Evolutionary conservation across 23 red algal genomes (phyloP).

Genomic region (Gracilariopsis chorda): DNA sequence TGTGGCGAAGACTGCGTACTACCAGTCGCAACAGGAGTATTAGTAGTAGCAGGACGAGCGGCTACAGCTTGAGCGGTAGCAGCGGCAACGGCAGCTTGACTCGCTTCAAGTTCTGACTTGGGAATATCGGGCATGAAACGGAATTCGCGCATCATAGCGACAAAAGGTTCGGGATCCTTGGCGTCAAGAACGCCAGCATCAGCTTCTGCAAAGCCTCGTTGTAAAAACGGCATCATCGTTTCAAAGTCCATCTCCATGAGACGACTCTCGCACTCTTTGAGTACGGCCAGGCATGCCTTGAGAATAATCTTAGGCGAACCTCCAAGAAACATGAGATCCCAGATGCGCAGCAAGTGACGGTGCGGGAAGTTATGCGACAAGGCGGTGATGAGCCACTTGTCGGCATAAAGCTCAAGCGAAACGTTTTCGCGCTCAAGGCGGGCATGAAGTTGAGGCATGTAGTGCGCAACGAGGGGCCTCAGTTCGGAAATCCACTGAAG

Average conservation of each 20-base stretch:
- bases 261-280: conserved; percentile 47
- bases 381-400: conserved; percentile 90
- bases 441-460: conserved; percentile 70
- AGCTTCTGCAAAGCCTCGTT: conserved; percentile 85
- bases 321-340: conserved; percentile 90
- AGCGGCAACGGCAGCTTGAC: not conserved
- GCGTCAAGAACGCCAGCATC: conserved; percentile 57
- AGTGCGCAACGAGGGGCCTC: conserved; percentile 60
- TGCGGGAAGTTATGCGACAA: conserved; percentile 93
- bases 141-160: conserved; percentile 57
- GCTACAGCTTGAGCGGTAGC: not conserved
- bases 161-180: conserved; percentile 61
- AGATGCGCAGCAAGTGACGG: conserved; percentile 75
- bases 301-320: conserved; percentile 76
- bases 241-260: conserved; percentile 88
- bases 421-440: conserved; percentile 70
- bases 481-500: conserved; percentile 80
- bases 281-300: conserved; percentile 78
- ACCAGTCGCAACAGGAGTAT: not conserved
- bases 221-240: conserved; percentile 83
- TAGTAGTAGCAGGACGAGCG: not conserved
- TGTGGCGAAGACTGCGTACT: not conserved
- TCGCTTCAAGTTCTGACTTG: not conserved
- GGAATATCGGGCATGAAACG: conserved; percentile 57
- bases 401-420: conserved; percentile 71